These are phyloP conservation scores for Dimargaris cristalligena DNA, from an alignment of 192 early-diverging fungal genomes.

Conservation along the genomic window DNA sequence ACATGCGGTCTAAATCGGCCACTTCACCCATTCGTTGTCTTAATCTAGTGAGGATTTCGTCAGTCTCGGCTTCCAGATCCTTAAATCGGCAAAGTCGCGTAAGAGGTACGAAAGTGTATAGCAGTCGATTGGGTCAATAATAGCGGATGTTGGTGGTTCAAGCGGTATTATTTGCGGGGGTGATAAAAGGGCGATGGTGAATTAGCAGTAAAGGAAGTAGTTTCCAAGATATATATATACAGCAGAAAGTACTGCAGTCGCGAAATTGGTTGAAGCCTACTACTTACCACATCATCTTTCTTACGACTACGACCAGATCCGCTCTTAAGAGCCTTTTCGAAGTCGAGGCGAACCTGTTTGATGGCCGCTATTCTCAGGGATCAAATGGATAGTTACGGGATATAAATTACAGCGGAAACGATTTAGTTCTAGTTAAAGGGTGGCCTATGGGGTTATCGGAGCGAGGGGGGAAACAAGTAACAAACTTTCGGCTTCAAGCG, in stretches of 20 bases:
- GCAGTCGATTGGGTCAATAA: background rate
- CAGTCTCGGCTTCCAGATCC: slow-evolving; percentile 25
- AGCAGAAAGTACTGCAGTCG: background rate
- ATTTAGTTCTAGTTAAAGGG: background rate
- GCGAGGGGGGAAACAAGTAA: background rate
- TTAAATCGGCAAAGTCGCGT: background rate
- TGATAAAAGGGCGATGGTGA: background rate
- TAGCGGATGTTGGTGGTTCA: background rate
- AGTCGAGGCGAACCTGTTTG: slow-evolving; percentile 22
- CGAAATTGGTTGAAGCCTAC: background rate
- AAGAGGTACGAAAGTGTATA: background rate
- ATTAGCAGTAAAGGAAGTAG: background rate
- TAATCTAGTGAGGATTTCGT: slow-evolving; percentile 27
- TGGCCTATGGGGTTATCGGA: background rate
- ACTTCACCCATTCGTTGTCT: slow-evolving; percentile 30
- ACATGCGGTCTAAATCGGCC: slow-evolving; percentile 26
- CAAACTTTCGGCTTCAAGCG: background rate
- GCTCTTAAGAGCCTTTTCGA: slow-evolving; percentile 23
- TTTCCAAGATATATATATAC: background rate
- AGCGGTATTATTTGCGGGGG: background rate
- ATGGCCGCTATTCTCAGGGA: slow-evolving; percentile 15
- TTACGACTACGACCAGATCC: slow-evolving; percentile 23
- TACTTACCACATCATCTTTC: slow-evolving; percentile 18
- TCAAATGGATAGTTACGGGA: background rate
- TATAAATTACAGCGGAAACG: background rate